A percentile compares a stretch with the other conserved stretches of the same genome.
These are phyloP conservation scores for Didymella segeticola DNA, from an alignment of 2,329 filamentous ascomycete genomes.

Conservation along the genomic window DNA sequence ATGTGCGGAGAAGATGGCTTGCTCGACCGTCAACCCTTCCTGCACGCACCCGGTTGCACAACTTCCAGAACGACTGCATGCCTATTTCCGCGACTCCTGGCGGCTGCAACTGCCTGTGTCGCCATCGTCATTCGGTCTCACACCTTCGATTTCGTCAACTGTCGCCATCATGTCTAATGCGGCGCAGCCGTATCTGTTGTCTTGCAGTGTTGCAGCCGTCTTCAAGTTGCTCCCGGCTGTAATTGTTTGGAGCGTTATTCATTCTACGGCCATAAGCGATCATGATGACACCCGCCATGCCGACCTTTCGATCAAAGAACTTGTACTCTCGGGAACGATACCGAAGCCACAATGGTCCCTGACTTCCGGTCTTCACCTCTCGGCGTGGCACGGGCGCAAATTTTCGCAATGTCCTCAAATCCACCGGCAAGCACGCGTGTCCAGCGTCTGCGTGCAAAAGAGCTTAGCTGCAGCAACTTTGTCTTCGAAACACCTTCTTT, in stretches of 20 bases:
- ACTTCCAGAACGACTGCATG: conserved; percentile 18
- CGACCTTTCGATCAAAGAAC: neutral
- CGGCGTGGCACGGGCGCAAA: conserved; percentile 23
- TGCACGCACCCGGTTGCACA: conserved; percentile 16
- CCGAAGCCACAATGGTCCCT: neutral
- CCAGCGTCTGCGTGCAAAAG: conserved; percentile 29
- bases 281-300: neutral
- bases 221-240: neutral
- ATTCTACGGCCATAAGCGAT: neutral
- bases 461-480: conserved; percentile 25
- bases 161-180: conserved; percentile 23
- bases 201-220: neutral
- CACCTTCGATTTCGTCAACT: conserved; percentile 33
- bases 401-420: conserved; percentile 28
- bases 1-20: conserved; percentile 28
- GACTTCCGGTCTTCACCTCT: conserved; percentile 4
- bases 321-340: neutral
- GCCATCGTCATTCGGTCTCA: conserved; percentile 28
- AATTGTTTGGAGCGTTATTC: neutral
- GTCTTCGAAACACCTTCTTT: conserved; percentile 29
- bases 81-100: conserved; percentile 22
- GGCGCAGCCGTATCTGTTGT: conserved; percentile 7
- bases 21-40: conserved; percentile 23
- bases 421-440: conserved; percentile 26
- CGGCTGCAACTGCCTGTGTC: conserved; percentile 22